Base-by-base conservation (phyloP, 1,284 basidiomycete genomes). In the Tilletia walkeri region DNA sequence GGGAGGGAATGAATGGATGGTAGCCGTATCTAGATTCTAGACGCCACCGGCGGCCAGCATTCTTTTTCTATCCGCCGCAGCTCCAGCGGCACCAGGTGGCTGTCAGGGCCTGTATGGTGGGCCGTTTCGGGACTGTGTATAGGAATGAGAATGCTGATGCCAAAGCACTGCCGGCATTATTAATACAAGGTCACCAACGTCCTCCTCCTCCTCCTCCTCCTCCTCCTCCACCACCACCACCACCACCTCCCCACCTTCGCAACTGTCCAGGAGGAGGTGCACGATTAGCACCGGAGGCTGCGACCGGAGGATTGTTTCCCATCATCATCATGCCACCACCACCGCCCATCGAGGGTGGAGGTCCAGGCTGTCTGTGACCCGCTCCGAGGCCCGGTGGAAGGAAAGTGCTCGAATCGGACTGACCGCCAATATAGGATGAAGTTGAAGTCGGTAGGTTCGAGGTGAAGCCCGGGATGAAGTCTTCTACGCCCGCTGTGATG, bases 381-480 rank as follows among this genome's bases (percentile, higher is more conserved):
- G 12, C 10, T 24, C 59, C 59, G 24, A 63, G 59, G 4, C 59
- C 59, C 24, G 59, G 59, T 9, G 34, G 59, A 24, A 63, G 59
- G 59, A 63, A 63, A 2, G 34, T 41, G n/a, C n/a, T 63, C 14
- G 59, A 63, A 36, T 63, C 59, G 36, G 38, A 5, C 34, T 63
- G 59, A 9, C 16, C 16, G 24, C 12, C 59, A 36, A 38, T 20
- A 10, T 16, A 38, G 59, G 59, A 63, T 5, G 36, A 38, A 18
- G 49, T 18, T 5, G 49, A 4, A 18, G 18, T 53, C 3, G 59
- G 38, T 18, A 63, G 10, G 34, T 63, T 63, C 12, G 59, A 63
- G 59, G 59, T 63, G 36, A 63, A 63, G 5, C 59, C 59, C 4
- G 59, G 59, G 59, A 63, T 63, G 34, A 63, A 63, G 34, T 63